phyloP scores from a whole-genome alignment of 2,329 filamentous ascomycete genomes.

The Calonectria naviculata region DNA sequence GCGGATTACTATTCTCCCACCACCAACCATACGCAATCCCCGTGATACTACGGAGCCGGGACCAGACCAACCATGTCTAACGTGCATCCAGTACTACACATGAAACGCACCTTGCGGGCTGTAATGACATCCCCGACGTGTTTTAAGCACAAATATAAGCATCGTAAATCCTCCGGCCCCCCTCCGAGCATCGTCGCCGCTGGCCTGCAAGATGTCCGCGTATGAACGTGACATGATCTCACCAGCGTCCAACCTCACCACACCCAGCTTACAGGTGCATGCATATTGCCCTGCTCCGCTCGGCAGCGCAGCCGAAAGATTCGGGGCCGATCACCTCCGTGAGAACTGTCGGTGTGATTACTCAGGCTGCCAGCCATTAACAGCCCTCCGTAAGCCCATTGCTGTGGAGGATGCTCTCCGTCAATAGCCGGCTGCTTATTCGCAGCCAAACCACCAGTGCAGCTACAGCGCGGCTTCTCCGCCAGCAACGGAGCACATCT shows the following conservation, averaged over 20 bases:
- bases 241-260: not conserved
- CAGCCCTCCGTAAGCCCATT: not conserved
- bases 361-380: not conserved
- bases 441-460: not conserved
- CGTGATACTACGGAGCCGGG: not conserved
- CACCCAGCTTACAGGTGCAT: too few relatives aligned
- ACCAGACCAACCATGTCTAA: not conserved
- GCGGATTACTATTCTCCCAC: too few relatives aligned
- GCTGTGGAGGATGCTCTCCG: not conserved
- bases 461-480: not conserved
- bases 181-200: not conserved
- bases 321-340: not conserved
- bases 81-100: not conserved
- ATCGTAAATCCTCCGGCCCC: not conserved
- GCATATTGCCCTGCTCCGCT: not conserved
- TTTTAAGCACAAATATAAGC: not conserved
- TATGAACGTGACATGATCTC: not conserved
- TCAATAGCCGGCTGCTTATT: not conserved
- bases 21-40: too few relatives aligned
- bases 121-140: not conserved
- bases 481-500: not conserved
- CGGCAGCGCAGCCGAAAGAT: not conserved
- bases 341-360: not conserved
- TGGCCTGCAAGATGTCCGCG: not conserved
- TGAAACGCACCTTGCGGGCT: not conserved